Evolutionary conservation across 768 basidiomycete genomes (phyloP).

Genomic region (Mycena metata): DNA sequence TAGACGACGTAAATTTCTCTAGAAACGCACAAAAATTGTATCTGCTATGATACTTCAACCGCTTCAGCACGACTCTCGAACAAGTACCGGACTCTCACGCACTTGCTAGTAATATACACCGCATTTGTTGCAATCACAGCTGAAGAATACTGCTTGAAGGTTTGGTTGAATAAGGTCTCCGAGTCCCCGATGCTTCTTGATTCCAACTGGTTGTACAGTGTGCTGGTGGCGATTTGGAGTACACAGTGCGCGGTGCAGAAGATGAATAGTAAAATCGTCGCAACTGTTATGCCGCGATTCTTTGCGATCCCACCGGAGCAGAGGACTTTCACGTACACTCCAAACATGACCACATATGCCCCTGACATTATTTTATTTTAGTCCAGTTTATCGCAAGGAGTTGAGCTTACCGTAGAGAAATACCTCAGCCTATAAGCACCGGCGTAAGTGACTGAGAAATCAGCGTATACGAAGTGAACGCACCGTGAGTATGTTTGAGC

Average conservation of each 20-base stretch:
- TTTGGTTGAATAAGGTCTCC: too few relatives aligned
- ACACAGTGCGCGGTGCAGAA: conserved; percentile 8
- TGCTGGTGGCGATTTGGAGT: conserved; percentile 16
- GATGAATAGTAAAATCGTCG: conserved; percentile 4
- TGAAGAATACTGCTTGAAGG: too few relatives aligned
- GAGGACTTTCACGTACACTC: conserved; percentile 18
- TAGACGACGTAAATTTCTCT: neutral
- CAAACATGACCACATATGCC: conserved; percentile 21
- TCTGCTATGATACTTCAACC: too few relatives aligned
- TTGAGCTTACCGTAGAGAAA: conserved; percentile 20
- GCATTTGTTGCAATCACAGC: too few relatives aligned
- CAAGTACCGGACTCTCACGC: conserved; percentile 13
- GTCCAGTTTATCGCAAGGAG: conserved; percentile 5
- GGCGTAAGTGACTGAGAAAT: conserved; percentile 1
- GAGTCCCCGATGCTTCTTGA: too few relatives aligned
- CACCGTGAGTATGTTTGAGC: conserved; percentile 21
- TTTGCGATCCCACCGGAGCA: neutral
- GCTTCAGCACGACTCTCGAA: conserved; percentile 13
- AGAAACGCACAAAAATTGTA: conserved; percentile 17
- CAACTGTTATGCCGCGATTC: conserved; percentile 9
- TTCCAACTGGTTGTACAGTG: too few relatives aligned
- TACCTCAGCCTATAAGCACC: conserved; percentile 14
- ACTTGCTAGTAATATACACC: conserved; percentile 22
- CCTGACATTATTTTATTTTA: conserved; percentile 17
- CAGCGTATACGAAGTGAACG: conserved; percentile 9